A percentile compares a stretch with the other conserved stretches of the same genome.
Evolutionary conservation across 495 filamentous ascomycete species (phyloP).

Genomic region (Neurospora sp.): DNA sequence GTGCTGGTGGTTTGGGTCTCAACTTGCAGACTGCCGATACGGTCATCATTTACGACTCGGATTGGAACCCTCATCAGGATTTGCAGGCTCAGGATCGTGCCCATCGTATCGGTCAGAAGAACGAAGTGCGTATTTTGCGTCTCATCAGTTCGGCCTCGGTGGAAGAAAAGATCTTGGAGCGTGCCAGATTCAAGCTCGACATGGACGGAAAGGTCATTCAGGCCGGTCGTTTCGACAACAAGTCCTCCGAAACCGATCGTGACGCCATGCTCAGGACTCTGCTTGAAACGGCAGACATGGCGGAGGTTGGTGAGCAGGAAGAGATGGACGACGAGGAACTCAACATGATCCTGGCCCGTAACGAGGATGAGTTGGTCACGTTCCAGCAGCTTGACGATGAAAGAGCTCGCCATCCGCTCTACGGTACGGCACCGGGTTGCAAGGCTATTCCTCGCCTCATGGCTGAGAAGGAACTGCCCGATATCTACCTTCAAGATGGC

Average conservation of each 20-base stretch:
- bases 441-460: conserved; percentile 67
- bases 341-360: conserved; percentile 76
- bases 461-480: conserved; percentile 79
- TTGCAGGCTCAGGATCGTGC: conserved; percentile 98
- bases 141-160: conserved; percentile 95
- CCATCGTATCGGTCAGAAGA: conserved; percentile 99
- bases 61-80: conserved; percentile 99
- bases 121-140: conserved; percentile 91
- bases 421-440: conserved; percentile 54
- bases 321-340: conserved; percentile 97
- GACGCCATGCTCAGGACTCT: conserved; percentile 89
- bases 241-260: conserved; percentile 95
- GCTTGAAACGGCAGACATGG: conserved; percentile 83
- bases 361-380: conserved; percentile 54
- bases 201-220: conserved; percentile 99
- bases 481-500: conserved; percentile 83
- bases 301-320: conserved; percentile 68
- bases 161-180: conserved; percentile 96
- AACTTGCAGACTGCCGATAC: conserved; percentile 97
- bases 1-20: conserved; percentile 92
- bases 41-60: conserved; percentile 98
- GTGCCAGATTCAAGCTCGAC: conserved; percentile 93
- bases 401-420: conserved; percentile 48
- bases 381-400: conserved; percentile 77
- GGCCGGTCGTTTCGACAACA: conserved; percentile 98